A percentile compares a stretch with the other conserved stretches of the same genome.
Evolutionary conservation across 306 rosid species (phyloP).

Genomic region (Cyamopsis tetragonoloba): DNA sequence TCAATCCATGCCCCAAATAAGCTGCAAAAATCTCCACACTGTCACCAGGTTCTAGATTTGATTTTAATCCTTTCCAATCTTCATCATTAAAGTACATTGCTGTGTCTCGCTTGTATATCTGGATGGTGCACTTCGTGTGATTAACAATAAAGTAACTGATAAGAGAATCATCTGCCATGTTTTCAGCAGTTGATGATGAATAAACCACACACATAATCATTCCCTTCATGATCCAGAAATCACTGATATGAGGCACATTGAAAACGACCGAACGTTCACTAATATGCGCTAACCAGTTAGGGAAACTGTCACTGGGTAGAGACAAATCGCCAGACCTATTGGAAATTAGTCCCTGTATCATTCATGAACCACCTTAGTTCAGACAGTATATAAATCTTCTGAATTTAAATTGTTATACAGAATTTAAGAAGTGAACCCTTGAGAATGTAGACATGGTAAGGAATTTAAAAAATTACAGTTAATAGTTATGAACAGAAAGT

Average conservation of each 20-base stretch:
- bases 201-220: not conserved
- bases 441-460: not conserved
- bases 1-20: not conserved
- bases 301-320: conserved; percentile 4
- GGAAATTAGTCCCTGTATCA: not conserved
- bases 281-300: not conserved
- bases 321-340: not conserved
- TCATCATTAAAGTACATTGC: not conserved
- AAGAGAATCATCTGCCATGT: not conserved
- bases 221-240: not conserved
- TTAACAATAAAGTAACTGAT: not conserved
- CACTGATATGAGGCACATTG: not conserved
- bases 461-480: not conserved
- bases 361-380: not conserved
- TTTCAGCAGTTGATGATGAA: not conserved
- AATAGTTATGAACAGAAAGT: not conserved
- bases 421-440: not conserved
- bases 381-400: too few relatives aligned
- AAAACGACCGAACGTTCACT: not conserved
- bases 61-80: not conserved
- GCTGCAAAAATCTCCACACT: not conserved
- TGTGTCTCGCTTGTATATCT: conserved; percentile 4
- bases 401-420: not conserved
- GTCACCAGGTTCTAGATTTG: not conserved
- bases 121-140: not conserved